Conservation (phyloP, 2,329 filamentous ascomycete genomes). For the Mycogone perniciosa region DNA sequence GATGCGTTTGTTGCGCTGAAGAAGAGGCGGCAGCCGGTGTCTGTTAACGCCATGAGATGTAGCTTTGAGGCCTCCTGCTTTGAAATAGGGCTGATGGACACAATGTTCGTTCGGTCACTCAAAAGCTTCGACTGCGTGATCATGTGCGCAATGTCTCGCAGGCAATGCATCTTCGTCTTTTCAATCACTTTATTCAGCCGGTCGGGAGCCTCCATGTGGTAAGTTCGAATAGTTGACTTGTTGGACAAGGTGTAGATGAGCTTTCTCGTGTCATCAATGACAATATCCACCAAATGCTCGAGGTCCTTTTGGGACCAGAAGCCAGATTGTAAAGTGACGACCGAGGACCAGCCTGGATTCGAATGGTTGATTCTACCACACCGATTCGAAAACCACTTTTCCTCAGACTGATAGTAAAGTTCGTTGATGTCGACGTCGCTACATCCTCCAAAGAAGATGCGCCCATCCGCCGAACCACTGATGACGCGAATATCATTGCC, state of each 20-base stretch:
- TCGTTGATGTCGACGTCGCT: slow-evolving; percentile 86
- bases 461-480: slow-evolving; percentile 73
- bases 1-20: slow-evolving; percentile 81
- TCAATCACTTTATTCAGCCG: slow-evolving; percentile 59
- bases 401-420: slow-evolving; percentile 92
- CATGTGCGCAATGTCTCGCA: slow-evolving; percentile 78
- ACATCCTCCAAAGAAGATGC: slow-evolving; percentile 85
- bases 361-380: slow-evolving; percentile 88
- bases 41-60: slow-evolving; percentile 84
- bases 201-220: slow-evolving; percentile 67
- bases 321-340: slow-evolving; percentile 46
- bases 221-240: slow-evolving; percentile 82
- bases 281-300: slow-evolving; percentile 71
- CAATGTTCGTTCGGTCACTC: slow-evolving; percentile 62
- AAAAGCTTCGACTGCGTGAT: slow-evolving; percentile 68
- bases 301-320: slow-evolving; percentile 46
- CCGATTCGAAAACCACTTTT: slow-evolving; percentile 89
- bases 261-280: slow-evolving; percentile 80
- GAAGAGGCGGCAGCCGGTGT: slow-evolving; percentile 85
- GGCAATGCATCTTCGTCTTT: slow-evolving; percentile 54
- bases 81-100: slow-evolving; percentile 80
- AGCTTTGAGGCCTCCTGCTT: slow-evolving; percentile 72
- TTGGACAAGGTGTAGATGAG: slow-evolving; percentile 89
- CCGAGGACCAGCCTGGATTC: slow-evolving; percentile 61
- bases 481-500: slow-evolving; percentile 74